Evolutionary conservation across 148 eudicot species (phyloP).

Genomic region (Selenicereus undatus): DNA sequence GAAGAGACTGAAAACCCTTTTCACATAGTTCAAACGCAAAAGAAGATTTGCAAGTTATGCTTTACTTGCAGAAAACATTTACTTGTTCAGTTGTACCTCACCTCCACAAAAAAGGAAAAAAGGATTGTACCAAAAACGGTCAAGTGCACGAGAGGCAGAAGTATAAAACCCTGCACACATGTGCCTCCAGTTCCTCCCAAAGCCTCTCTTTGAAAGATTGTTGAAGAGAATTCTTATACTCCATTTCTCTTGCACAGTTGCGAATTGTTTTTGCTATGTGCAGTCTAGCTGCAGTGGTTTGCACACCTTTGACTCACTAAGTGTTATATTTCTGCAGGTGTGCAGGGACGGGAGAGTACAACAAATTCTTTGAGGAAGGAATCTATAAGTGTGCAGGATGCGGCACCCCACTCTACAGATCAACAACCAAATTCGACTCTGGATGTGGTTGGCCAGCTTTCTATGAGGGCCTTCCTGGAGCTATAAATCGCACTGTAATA

Average conservation of each 20-base stretch:
- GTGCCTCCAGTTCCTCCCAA: too few species aligned
- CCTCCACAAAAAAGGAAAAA: too few species aligned
- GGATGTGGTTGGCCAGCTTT: slow-evolving; percentile 98
- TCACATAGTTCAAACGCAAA: neutral
- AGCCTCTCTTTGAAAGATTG: too few species aligned
- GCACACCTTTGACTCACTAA: neutral
- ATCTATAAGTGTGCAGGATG: slow-evolving; percentile 82
- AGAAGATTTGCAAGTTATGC: neutral
- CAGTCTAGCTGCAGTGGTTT: neutral
- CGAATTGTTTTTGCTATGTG: too few species aligned
- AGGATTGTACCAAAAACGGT: too few species aligned
- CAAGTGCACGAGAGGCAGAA: too few species aligned
- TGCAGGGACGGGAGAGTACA: slow-evolving; percentile 67
- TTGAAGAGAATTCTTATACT: too few species aligned
- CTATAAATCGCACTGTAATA: slow-evolving; percentile 59
- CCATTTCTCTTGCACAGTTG: too few species aligned
- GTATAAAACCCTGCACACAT: too few species aligned
- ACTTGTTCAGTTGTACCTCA: too few species aligned
- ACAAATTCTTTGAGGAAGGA: slow-evolving; percentile 72
- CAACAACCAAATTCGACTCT: slow-evolving; percentile 90
- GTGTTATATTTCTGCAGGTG: slow-evolving; percentile 34
- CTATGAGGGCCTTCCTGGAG: slow-evolving; percentile 83
- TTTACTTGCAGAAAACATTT: neutral
- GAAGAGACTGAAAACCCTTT: too few species aligned
- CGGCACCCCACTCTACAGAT: slow-evolving; percentile 80